phyloP scores from a whole-genome alignment of 768 basidiomycete species.

The Serendipita vermifera region DNA sequence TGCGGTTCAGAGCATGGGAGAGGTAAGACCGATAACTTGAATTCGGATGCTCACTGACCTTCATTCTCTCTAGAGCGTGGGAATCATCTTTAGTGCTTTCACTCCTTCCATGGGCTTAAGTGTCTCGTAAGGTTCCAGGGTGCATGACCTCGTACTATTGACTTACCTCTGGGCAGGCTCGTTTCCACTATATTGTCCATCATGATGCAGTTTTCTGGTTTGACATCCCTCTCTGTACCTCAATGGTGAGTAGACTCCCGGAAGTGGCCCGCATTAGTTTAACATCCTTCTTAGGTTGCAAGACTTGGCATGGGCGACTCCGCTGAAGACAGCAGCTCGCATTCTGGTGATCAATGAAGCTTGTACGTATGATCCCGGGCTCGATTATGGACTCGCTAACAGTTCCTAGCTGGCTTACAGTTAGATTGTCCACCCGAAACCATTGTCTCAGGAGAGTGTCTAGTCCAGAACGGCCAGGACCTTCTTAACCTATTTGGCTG shows the following conservation, averaged over 20 bases:
- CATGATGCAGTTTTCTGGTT: conserved; percentile 20
- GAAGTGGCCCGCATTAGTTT: not conserved
- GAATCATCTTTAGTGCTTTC: conserved; percentile 25
- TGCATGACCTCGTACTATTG: not conserved
- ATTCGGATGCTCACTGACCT: not conserved
- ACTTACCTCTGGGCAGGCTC: conserved; percentile 15
- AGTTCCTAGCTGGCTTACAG: conserved; percentile 16
- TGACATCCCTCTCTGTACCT: conserved; percentile 25
- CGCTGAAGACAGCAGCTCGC: conserved; percentile 21
- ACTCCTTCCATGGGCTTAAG: conserved; percentile 25
- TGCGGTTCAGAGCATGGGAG: conserved; percentile 24
- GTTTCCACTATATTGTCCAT: conserved; percentile 22
- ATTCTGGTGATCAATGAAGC: conserved; percentile 28
- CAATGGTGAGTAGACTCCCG: conserved; percentile 16
- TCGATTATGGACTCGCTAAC: not conserved
- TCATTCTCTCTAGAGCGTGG: conserved; percentile 19
- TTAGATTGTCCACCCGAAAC: conserved; percentile 23
- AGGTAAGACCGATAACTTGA: conserved; percentile 3
- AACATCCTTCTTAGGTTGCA: conserved; percentile 8
- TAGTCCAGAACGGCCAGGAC: conserved; percentile 25
- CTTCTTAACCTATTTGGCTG: conserved; percentile 23
- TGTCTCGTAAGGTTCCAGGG: conserved; percentile 20
- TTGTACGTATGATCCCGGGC: conserved; percentile 6
- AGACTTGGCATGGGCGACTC: conserved; percentile 14
- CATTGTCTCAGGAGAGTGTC: conserved; percentile 23